Evolutionary conservation across 805 yeast species (phyloP).

Genomic region (Cyberlindnera misumaiensis): DNA sequence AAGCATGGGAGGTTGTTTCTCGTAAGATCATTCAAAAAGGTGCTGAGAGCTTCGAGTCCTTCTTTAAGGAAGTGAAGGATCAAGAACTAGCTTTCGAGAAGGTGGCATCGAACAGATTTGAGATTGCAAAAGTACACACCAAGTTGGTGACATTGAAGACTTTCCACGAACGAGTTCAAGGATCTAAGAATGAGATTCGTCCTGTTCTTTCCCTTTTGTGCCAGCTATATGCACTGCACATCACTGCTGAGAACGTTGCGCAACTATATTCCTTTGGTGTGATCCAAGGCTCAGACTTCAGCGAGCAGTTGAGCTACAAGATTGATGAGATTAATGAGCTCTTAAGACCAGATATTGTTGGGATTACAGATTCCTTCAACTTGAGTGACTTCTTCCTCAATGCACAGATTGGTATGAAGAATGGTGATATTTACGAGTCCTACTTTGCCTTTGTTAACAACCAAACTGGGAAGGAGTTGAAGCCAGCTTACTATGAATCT

Average conservation of each 20-base stretch:
- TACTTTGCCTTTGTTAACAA: slow-evolving; percentile 56
- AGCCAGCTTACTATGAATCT: slow-evolving; percentile 39
- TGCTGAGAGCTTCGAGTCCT: slow-evolving; percentile 9
- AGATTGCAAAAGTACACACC: slow-evolving; percentile 31
- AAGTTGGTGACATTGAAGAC: slow-evolving; percentile 28
- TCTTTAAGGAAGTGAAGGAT: slow-evolving; percentile 6
- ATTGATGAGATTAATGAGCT: slow-evolving; percentile 27
- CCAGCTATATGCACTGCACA: slow-evolving; percentile 52
- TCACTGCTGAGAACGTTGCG: slow-evolving; percentile 56
- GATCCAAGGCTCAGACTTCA: slow-evolving; percentile 34
- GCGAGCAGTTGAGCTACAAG: slow-evolving; percentile 24
- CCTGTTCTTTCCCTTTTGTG: slow-evolving; percentile 48
- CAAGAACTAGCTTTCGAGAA: slow-evolving; percentile 20
- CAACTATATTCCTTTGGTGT: slow-evolving; percentile 50
- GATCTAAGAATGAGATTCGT: slow-evolving; percentile 25
- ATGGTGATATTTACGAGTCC: slow-evolving; percentile 77
- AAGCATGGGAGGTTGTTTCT: slow-evolving; percentile 29
- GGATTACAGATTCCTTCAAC: slow-evolving; percentile 77
- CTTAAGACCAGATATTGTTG: slow-evolving; percentile 65
- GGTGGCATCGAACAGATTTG: slow-evolving; percentile 20
- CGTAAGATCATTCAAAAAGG: slow-evolving; percentile 14
- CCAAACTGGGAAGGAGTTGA: slow-evolving; percentile 42
- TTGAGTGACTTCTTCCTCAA: slow-evolving; percentile 72
- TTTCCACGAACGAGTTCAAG: slow-evolving; percentile 22
- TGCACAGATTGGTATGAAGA: slow-evolving; percentile 74